Evolutionary conservation across 1,139 yeast genomes (phyloP), one percentile per base, ranked within the genome.

Genomic region (Suhomyces taliae): DNA sequence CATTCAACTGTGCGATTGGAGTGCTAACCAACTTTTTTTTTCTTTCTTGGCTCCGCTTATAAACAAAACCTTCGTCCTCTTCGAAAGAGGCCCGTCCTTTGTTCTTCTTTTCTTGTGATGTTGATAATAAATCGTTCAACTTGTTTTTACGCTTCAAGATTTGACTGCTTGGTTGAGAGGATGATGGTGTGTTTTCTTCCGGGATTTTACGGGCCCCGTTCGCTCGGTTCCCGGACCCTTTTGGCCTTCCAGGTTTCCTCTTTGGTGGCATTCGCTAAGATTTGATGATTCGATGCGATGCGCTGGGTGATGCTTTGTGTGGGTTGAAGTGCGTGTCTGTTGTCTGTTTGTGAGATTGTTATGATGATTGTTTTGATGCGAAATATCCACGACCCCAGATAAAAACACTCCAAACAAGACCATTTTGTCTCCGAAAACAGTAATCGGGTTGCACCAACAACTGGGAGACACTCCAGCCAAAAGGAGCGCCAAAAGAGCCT

Each of bases 51-150:
- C 66, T 62, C 47, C 79, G 53, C 46, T 72, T 73, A 55, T 73
- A 75, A 15, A 70, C 61, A 56, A 75, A 74, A 24, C 78, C 80
- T 40, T 72, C 79, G 49, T 75, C 80, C 45, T 74, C 79, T 50
- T 74, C 78, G 47, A 70, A 67, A 24, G 53, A 37, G 32, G 32
- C 32, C 7, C 11, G 32, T 29, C 32, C 32, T 7, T 19, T 19
- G 42, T 41, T 41, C 40, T 37, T 41, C 11, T 26, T 36, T 33
- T 41, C 41, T 31, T 47, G 44, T 55, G 59, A 43, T 57, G 57
- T 11, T 10, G 49, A 46, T 7, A 65, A 54, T 33, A 67, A 50
- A 44, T 61, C 67, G 36, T 62, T 67, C 44, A 68, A 55, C 31
- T 58, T 51, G 53, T 67, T 68, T 37, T 59, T 57, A 43, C 69